These are phyloP conservation scores for Artemisia tridentata DNA, from an alignment of 129 eudicot genomes.

Conservation along the genomic window DNA sequence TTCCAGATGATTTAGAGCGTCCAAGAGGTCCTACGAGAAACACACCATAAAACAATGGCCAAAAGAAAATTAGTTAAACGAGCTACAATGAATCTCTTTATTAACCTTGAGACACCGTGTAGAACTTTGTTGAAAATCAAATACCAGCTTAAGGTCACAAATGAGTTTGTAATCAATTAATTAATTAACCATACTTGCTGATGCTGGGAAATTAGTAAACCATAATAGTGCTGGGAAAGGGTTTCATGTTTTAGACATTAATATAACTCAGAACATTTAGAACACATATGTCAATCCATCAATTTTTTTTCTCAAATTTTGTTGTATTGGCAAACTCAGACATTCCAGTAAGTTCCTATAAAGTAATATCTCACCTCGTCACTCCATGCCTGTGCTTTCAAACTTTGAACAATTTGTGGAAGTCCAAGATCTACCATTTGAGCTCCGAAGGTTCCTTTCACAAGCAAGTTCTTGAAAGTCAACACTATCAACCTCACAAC, in stretches of 20 bases:
- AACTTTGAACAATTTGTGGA: constrained; percentile 65
- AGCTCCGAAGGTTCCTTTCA: constrained; percentile 74
- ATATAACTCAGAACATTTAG: too few relatives aligned
- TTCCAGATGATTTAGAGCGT: constrained; percentile 91
- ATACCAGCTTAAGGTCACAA: too few relatives aligned
- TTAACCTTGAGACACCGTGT: too few relatives aligned
- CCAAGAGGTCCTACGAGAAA: constrained; percentile 73
- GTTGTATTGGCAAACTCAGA: background rate
- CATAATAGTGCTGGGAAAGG: too few relatives aligned
- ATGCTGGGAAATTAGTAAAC: too few relatives aligned
- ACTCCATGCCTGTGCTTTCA: constrained; percentile 76
- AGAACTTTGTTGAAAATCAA: too few relatives aligned
- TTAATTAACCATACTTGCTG: too few relatives aligned
- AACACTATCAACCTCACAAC: constrained; percentile 86
- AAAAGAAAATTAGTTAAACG: background rate
- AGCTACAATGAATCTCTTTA: background rate
- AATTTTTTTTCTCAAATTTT: background rate
- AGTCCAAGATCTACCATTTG: constrained; percentile 73
- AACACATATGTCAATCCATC: background rate
- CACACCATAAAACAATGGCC: background rate
- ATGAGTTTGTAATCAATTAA: too few relatives aligned
- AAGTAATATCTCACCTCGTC: constrained; percentile 60
- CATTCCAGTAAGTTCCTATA: background rate
- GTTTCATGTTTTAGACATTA: too few relatives aligned
- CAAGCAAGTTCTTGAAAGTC: constrained; percentile 79